These are phyloP conservation scores for Penicillium flavigenum DNA, from an alignment of 495 filamentous ascomycete genomes.

Conservation along the genomic window DNA sequence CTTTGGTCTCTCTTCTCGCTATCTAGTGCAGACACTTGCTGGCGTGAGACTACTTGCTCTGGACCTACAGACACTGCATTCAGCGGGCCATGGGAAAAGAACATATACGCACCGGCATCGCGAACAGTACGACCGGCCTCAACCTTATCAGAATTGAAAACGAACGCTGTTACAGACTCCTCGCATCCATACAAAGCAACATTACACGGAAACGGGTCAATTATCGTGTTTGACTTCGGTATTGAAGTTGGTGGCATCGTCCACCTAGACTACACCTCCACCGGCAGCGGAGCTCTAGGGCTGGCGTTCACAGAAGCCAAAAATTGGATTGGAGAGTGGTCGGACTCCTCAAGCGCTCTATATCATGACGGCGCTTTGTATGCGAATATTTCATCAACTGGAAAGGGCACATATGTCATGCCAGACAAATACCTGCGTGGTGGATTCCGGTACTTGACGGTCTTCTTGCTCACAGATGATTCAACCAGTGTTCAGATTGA, in stretches of 20 bases:
- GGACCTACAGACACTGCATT: slow-evolving; percentile 54
- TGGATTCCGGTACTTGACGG: slow-evolving; percentile 61
- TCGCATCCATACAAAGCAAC: slow-evolving; percentile 30
- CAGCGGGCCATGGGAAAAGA: slow-evolving; percentile 57
- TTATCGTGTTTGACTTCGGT: slow-evolving; percentile 57
- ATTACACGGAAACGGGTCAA: slow-evolving; percentile 47
- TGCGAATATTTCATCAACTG: slow-evolving; percentile 47
- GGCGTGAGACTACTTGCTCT: slow-evolving; percentile 56
- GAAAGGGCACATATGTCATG: slow-evolving; percentile 50
- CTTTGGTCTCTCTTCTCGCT: slow-evolving; percentile 19
- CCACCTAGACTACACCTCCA: slow-evolving; percentile 47
- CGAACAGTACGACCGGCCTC: slow-evolving; percentile 51
- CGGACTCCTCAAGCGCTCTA: slow-evolving; percentile 57
- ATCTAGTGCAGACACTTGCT: slow-evolving; percentile 46
- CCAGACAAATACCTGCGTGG: slow-evolving; percentile 54
- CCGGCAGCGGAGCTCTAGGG: slow-evolving; percentile 49
- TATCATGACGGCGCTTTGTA: slow-evolving; percentile 56
- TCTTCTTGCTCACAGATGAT: slow-evolving; percentile 46
- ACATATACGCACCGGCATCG: slow-evolving; percentile 58
- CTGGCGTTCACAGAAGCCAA: slow-evolving; percentile 64
- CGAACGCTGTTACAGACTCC: slow-evolving; percentile 28
- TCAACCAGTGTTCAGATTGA: slow-evolving; percentile 40
- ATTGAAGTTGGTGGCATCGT: slow-evolving; percentile 59
- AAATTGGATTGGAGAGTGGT: slow-evolving; percentile 60
- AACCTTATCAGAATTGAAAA: slow-evolving; percentile 41